Percentiles rank a stretch among this genome's conserved stretches.
Evolutionary conservation across 2,329 filamentous ascomycete genomes (phyloP).

Genomic region (Fusarium haematococcum): DNA sequence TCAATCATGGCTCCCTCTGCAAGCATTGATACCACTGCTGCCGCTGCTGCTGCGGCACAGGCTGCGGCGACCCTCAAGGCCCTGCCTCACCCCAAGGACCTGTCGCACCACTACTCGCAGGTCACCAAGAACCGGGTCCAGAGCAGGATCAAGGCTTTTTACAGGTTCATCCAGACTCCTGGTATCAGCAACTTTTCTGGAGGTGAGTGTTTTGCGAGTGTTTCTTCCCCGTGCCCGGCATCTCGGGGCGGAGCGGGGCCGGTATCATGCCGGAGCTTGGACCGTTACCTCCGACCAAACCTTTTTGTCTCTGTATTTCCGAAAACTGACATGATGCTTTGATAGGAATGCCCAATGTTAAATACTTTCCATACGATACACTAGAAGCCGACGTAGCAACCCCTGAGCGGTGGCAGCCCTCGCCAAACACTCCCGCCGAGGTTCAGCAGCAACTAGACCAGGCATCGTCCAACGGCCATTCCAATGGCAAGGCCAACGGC

Average conservation of each 20-base stretch:
- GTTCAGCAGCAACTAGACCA: slow-evolving; percentile 22
- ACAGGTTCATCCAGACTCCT: slow-evolving; percentile 82
- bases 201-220: slow-evolving; percentile 56
- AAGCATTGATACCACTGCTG: slow-evolving; percentile 16
- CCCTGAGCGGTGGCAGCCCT: slow-evolving; percentile 79
- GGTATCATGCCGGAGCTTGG: background rate
- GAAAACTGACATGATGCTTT: slow-evolving; percentile 19
- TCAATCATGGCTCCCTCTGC: slow-evolving; percentile 36
- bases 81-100: slow-evolving; percentile 69
- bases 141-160: slow-evolving; percentile 82
- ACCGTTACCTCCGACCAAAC: background rate
- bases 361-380: slow-evolving; percentile 91
- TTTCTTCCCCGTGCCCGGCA: background rate
- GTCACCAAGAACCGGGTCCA: slow-evolving; percentile 72
- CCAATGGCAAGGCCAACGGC: background rate
- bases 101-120: slow-evolving; percentile 83
- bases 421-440: slow-evolving; percentile 67
- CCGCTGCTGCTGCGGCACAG: slow-evolving; percentile 7
- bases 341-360: slow-evolving; percentile 80
- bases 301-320: background rate
- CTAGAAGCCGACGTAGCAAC: slow-evolving; percentile 84
- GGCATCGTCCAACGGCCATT: background rate
- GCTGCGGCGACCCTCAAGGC: slow-evolving; percentile 20
- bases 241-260: slow-evolving; percentile 11
- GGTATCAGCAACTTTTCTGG: slow-evolving; percentile 73